Evolutionary conservation across 1,284 basidiomycete genomes (phyloP).

Genomic region (Boletus mariae): DNA sequence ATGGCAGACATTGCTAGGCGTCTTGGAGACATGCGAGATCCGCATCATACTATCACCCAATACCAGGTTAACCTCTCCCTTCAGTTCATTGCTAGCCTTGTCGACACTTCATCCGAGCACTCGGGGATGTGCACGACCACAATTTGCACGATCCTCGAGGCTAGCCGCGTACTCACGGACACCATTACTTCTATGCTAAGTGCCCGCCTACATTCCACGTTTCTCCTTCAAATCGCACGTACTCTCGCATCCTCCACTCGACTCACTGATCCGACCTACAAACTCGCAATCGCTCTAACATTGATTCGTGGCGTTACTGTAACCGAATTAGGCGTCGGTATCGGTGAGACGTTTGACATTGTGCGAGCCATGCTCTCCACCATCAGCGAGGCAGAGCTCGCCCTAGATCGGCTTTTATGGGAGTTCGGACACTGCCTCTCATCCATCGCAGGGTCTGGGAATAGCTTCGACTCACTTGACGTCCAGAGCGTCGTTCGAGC

Average conservation of each 20-base stretch:
- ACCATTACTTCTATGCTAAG: slow-evolving; percentile 27
- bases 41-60: slow-evolving; percentile 31
- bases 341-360: slow-evolving; percentile 27
- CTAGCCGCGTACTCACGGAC: slow-evolving; percentile 14
- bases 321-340: slow-evolving; percentile 17
- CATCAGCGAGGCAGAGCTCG: slow-evolving; percentile 29
- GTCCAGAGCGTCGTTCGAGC: slow-evolving; percentile 28
- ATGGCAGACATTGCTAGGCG: slow-evolving; percentile 37
- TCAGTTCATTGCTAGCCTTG: slow-evolving; percentile 19
- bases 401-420: slow-evolving; percentile 31
- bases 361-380: slow-evolving; percentile 31
- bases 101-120: slow-evolving; percentile 18
- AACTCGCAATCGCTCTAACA: slow-evolving; percentile 42
- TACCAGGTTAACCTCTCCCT: slow-evolving; percentile 29
- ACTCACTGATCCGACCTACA: slow-evolving; percentile 39
- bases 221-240: slow-evolving; percentile 28
- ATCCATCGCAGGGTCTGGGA: slow-evolving; percentile 25
- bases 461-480: slow-evolving; percentile 30
- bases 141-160: slow-evolving; percentile 22
- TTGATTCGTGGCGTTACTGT: slow-evolving; percentile 35
- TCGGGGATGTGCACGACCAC: slow-evolving; percentile 16
- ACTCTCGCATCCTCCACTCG: slow-evolving; percentile 27
- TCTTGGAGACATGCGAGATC: slow-evolving; percentile 33
- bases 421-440: slow-evolving; percentile 38
- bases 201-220: slow-evolving; percentile 25